These are phyloP conservation scores for Auriscalpium orientale DNA, from an alignment of 768 basidiomycete species.

Conservation along the genomic window DNA sequence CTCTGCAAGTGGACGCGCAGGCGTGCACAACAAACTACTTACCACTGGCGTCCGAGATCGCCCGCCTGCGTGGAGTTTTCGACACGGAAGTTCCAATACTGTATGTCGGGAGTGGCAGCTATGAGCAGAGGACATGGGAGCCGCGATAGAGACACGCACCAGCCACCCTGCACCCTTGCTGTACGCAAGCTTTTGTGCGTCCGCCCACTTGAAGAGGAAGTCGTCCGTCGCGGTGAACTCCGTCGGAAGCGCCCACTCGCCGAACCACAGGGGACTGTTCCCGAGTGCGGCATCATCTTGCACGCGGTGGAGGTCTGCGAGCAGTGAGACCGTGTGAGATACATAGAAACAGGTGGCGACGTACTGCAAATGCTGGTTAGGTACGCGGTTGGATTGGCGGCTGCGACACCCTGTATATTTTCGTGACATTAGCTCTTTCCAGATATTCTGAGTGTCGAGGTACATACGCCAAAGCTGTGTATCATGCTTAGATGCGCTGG, in stretches of 20 bases:
- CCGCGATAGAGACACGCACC: constrained; percentile 30
- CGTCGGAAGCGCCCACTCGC: constrained; percentile 57
- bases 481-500: constrained; percentile 1
- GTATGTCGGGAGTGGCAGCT: not conserved
- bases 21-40: constrained; percentile 13
- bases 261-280: constrained; percentile 46
- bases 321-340: not conserved
- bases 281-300: constrained; percentile 36
- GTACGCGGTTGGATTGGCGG: constrained; percentile 56
- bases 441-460: not conserved
- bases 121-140: not conserved
- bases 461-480: constrained; percentile 49
- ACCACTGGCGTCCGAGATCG: constrained; percentile 58
- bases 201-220: constrained; percentile 63
- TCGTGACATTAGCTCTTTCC: not conserved
- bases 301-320: constrained; percentile 52
- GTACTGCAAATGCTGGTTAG: constrained; percentile 62
- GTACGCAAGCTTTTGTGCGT: constrained; percentile 66
- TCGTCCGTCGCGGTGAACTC: constrained; percentile 54
- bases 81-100: constrained; percentile 73
- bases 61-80: constrained; percentile 48
- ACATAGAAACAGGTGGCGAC: constrained; percentile 13
- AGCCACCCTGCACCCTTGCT: constrained; percentile 59
- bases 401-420: constrained; percentile 55
- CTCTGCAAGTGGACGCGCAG: not conserved